Conservation (phyloP, 768 basidiomycete species). For the Boletus edulis region DNA sequence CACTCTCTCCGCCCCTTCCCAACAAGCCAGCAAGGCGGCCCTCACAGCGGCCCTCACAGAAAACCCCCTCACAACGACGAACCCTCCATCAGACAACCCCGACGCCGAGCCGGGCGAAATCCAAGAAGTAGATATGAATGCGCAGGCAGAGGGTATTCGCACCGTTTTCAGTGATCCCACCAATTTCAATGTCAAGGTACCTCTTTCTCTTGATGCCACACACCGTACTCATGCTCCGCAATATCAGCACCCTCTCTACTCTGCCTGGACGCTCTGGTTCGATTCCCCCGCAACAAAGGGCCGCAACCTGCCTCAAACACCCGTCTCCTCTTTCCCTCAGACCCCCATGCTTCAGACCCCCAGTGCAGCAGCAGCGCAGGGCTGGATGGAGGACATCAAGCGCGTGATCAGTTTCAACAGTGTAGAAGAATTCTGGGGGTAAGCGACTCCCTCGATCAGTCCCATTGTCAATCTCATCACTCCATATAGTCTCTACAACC, state of each 20-base stretch:
- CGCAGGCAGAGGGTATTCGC: slow-evolving; percentile 77
- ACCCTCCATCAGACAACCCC: slow-evolving; percentile 30
- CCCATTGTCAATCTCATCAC: slow-evolving; percentile 9
- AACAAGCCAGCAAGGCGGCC: slow-evolving; percentile 79
- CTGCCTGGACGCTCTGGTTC: slow-evolving; percentile 97
- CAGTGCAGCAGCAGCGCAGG: slow-evolving; percentile 67
- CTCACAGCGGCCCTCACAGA: slow-evolving; percentile 72
- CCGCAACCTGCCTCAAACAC: slow-evolving; percentile 84
- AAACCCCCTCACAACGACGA: slow-evolving; percentile 31
- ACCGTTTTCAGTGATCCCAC: slow-evolving; percentile 93
- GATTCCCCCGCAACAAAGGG: slow-evolving; percentile 92
- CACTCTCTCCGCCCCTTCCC: slow-evolving; percentile 57
- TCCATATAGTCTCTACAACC: slow-evolving; percentile 83
- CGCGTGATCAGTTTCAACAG: slow-evolving; percentile 94
- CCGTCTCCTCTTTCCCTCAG: slow-evolving; percentile 72
- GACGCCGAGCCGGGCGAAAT: slow-evolving; percentile 77
- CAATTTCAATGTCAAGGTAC: slow-evolving; percentile 95
- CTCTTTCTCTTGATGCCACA: slow-evolving; percentile 4
- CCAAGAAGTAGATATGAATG: slow-evolving; percentile 82
- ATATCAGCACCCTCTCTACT: slow-evolving; percentile 85
- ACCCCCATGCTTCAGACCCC: slow-evolving; percentile 75
- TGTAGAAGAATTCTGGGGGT: slow-evolving; percentile 99
- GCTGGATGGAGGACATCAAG: slow-evolving; percentile 99
- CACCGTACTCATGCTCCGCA: not conserved
- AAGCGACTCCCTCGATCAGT: slow-evolving; percentile 28